Evolutionary conservation across 2,329 filamentous ascomycete genomes (phyloP).

Genomic region (Emmonsia crescens): DNA sequence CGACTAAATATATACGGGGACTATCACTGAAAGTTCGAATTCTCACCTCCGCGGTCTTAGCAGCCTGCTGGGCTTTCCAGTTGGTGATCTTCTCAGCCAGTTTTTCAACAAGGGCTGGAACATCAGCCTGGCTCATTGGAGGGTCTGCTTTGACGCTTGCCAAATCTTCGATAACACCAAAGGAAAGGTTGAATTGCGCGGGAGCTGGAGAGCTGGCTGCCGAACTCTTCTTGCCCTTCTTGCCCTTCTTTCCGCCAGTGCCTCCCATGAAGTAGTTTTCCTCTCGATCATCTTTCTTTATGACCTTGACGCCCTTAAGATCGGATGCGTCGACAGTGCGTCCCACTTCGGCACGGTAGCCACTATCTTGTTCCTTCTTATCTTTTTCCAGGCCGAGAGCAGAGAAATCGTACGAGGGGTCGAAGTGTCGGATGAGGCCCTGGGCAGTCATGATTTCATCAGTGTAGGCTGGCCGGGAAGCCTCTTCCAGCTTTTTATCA

Average conservation of each 20-base stretch:
- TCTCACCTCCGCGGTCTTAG: constrained; percentile 81
- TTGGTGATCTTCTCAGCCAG: constrained; percentile 80
- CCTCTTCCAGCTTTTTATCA: constrained; percentile 44
- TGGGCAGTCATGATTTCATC: constrained; percentile 87
- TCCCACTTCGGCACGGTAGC: constrained; percentile 66
- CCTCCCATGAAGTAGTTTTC: constrained; percentile 70
- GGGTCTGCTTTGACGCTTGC: constrained; percentile 74
- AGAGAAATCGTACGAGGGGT: constrained; percentile 65
- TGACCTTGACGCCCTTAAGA: constrained; percentile 73
- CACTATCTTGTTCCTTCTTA: constrained; percentile 45
- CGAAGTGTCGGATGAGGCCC: constrained; percentile 81
- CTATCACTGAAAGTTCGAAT: not conserved
- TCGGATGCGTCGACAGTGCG: constrained; percentile 76
- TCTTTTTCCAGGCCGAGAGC: constrained; percentile 43
- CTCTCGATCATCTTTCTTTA: constrained; percentile 77
- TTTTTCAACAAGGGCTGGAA: constrained; percentile 72
- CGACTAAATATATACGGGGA: not conserved
- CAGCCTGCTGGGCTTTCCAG: constrained; percentile 85
- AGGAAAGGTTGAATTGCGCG: constrained; percentile 70
- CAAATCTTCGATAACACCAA: constrained; percentile 86
- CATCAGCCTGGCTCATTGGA: constrained; percentile 74
- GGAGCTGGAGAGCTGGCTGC: constrained; percentile 39
- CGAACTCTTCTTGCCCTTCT: constrained; percentile 49
- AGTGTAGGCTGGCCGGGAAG: constrained; percentile 66
- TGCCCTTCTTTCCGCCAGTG: constrained; percentile 72